Base-by-base conservation (phyloP, 768 basidiomycete genomes). In the Amanita pallidorosea region DNA sequence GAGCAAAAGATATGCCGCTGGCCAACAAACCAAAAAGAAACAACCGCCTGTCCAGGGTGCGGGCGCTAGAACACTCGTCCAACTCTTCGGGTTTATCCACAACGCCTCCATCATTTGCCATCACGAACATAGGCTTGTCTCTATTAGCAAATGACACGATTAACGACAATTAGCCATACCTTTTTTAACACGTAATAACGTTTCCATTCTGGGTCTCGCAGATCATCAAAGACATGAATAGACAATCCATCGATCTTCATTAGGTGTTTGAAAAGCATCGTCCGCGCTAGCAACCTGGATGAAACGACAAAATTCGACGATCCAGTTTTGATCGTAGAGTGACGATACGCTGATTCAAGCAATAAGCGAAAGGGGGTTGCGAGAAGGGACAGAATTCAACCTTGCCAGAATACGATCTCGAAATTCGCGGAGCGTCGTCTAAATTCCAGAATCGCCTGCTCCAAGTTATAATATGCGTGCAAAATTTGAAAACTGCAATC, bases 391-490 rank as follows among this genome's bases (percentile, higher is more conserved):
- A n/a, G n/a, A n/a, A 7, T 9, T 4, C 5, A 22, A 78, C 84
- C 69, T 52, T 77, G 62, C 69, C 75, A 86, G 59, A 86, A 86
- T 3, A 79, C 75, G 27, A 86, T 64, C 31, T 85, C 80, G 48
- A 85, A 83, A 29, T 71, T 69, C 0, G 76, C 76, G 5, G 67
- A 69, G 12, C 83, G 70, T 25, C 64, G 67, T 13, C 65, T 59
- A 51, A 82, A 74, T 34, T 80, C 69, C 6, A 67, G 49, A 6
- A 86, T 59, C 3, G 71, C 63, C n/a, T 65, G 62, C 57, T 86
- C 83, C 34, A 85, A 63, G 4, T 66, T 61, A 48, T 76, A 69
- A 25, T 74, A 63, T 2, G 82, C 85, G 58, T 85, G 84, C 2
- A 82, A 53, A 44, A 81, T 72, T 60, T 86, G 84, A 54, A 83